These are phyloP conservation scores for Angomonas deanei DNA, from an alignment of 208 protist species.

Conservation along the genomic window DNA sequence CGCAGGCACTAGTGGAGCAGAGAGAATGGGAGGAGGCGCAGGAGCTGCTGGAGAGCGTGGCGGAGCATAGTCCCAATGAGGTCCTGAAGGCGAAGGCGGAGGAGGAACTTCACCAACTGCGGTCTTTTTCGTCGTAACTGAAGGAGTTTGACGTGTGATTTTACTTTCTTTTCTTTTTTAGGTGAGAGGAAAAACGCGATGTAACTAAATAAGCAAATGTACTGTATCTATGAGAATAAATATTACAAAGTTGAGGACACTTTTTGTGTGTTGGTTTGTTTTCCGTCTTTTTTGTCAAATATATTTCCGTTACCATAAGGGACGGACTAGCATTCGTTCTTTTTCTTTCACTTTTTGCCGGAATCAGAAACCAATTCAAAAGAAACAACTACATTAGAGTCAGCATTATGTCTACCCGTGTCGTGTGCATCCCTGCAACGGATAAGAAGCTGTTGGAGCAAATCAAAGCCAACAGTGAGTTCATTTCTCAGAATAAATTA, in stretches of 20 bases:
- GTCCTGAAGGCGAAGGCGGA: constrained; percentile 65
- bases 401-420: neutral
- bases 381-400: too few species aligned
- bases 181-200: neutral
- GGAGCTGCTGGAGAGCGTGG: constrained; percentile 39
- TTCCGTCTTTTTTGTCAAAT: too few species aligned
- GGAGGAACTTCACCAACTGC: constrained; percentile 51
- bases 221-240: neutral
- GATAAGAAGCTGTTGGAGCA: neutral
- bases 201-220: neutral
- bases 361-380: neutral
- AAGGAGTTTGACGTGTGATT: neutral
- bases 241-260: too few species aligned
- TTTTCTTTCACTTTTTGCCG: neutral
- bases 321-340: neutral
- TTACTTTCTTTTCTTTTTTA: constrained; percentile 5
- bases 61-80: constrained; percentile 27
- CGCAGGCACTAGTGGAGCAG: constrained; percentile 40
- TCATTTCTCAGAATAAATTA: neutral
- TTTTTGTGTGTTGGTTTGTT: too few species aligned
- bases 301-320: neutral
- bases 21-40: constrained; percentile 44
- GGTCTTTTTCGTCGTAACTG: neutral
- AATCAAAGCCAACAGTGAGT: neutral
- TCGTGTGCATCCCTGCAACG: neutral